Percentiles rank a stretch among this genome's conserved stretches.
These are phyloP conservation scores for Heliamphora pulchella DNA, from an alignment of 179 eudicot genomes.

Conservation along the genomic window DNA sequence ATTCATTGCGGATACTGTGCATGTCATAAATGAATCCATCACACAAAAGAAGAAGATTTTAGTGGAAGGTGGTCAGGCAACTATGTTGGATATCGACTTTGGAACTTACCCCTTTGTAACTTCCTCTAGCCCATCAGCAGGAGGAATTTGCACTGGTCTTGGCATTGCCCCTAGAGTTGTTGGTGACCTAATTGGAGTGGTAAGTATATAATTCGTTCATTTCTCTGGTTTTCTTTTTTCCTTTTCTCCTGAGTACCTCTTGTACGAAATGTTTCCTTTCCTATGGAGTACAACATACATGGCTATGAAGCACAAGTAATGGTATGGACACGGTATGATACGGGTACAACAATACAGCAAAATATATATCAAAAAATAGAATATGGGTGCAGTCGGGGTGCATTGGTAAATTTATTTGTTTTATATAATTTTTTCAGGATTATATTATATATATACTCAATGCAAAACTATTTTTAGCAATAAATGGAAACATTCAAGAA, in stretches of 20 bases:
- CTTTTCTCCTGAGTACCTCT: background rate
- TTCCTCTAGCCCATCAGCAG: conserved; percentile 96
- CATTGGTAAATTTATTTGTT: too few species aligned
- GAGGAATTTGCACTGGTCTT: conserved; percentile 98
- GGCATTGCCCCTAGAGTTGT: conserved; percentile 84
- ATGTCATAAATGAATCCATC: conserved; percentile 67
- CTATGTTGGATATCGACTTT: conserved; percentile 94
- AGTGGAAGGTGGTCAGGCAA: conserved; percentile 98
- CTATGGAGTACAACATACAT: too few species aligned
- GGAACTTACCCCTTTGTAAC: conserved; percentile 99
- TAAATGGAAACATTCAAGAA: too few species aligned
- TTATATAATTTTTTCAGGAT: too few species aligned
- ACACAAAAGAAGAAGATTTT: conserved; percentile 62
- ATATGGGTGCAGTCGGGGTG: too few species aligned
- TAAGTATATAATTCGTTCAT: conserved; percentile 31
- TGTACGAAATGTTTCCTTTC: too few species aligned
- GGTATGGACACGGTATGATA: too few species aligned
- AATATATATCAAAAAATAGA: too few species aligned
- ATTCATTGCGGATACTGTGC: conserved; percentile 78
- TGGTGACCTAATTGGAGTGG: conserved; percentile 93
- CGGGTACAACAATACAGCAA: too few species aligned
- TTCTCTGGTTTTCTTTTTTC: background rate
- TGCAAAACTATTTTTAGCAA: too few species aligned
- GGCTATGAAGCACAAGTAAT: too few species aligned
- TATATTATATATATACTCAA: too few species aligned